These are phyloP conservation scores for Fusarium equiseti DNA, from an alignment of 2,329 filamentous ascomycete genomes.

Conservation along the genomic window DNA sequence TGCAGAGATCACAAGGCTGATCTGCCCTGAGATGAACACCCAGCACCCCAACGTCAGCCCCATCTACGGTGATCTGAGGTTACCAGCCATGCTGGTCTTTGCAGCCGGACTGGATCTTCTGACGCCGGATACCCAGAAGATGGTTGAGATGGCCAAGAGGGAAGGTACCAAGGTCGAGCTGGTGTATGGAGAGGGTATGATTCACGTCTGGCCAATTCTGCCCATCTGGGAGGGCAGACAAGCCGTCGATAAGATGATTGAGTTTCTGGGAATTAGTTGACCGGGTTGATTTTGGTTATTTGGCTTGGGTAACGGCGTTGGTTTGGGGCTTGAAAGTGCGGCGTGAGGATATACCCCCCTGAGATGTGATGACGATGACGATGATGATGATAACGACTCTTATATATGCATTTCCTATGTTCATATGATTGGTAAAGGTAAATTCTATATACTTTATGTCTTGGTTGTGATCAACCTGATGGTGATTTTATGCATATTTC, in stretches of 20 bases:
- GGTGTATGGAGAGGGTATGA: constrained; percentile 49
- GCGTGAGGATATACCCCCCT: constrained; percentile 27
- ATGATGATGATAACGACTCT: constrained; percentile 11
- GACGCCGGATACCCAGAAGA: constrained; percentile 46
- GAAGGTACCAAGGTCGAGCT: constrained; percentile 46
- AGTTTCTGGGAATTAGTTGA: constrained; percentile 43
- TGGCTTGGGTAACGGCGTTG: constrained; percentile 29
- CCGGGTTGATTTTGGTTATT: not conserved
- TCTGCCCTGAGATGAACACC: constrained; percentile 46
- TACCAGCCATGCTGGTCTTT: constrained; percentile 50
- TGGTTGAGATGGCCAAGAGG: constrained; percentile 46
- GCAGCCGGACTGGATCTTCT: constrained; percentile 48
- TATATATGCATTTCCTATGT: constrained; percentile 2
- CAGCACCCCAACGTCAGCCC: constrained; percentile 48
- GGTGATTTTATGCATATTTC: not conserved
- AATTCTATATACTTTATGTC: constrained; percentile 1
- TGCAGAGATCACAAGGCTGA: constrained; percentile 43
- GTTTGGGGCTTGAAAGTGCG: constrained; percentile 8
- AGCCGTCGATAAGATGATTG: constrained; percentile 46
- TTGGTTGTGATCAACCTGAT: not conserved
- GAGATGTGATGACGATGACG: constrained; percentile 17
- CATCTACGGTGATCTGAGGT: constrained; percentile 46
- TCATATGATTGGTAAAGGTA: constrained; percentile 1
- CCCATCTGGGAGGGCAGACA: constrained; percentile 47
- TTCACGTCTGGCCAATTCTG: constrained; percentile 51